These are phyloP conservation scores for Penicillium diatomitis DNA, from an alignment of 495 filamentous ascomycete species.

Conservation along the genomic window DNA sequence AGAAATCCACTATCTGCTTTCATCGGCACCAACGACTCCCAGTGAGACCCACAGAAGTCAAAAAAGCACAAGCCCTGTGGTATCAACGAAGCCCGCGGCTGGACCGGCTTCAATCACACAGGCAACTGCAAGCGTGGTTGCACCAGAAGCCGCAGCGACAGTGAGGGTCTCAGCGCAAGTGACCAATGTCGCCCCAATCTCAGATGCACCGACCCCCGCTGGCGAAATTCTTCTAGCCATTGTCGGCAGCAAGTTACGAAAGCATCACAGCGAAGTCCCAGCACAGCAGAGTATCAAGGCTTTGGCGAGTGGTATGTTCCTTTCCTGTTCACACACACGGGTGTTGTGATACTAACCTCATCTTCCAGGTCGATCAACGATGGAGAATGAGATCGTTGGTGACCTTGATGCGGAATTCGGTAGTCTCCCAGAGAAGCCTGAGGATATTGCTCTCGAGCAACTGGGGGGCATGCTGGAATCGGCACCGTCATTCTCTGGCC, in stretches of 20 bases:
- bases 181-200: constrained; percentile 78
- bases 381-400: constrained; percentile 91
- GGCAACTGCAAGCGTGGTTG: constrained; percentile 41
- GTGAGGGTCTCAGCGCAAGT: neutral
- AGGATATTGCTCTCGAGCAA: constrained; percentile 93
- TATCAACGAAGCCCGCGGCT: constrained; percentile 39
- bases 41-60: neutral
- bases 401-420: constrained; percentile 98
- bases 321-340: neutral
- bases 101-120: constrained; percentile 43
- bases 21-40: constrained; percentile 61
- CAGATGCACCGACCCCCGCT: constrained; percentile 76
- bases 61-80: constrained; percentile 45
- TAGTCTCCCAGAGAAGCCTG: constrained; percentile 93
- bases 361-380: constrained; percentile 76
- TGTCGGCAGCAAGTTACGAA: constrained; percentile 96
- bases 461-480: constrained; percentile 71
- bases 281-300: constrained; percentile 96
- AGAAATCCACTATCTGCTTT: constrained; percentile 90
- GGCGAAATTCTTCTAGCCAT: constrained; percentile 81
- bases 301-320: constrained; percentile 78
- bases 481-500: constrained; percentile 92
- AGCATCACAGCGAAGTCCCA: constrained; percentile 77
- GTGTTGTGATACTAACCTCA: neutral
- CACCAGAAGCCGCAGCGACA: constrained; percentile 22